A percentile compares a stretch with the other conserved stretches of the same genome.
phyloP scores from a whole-genome alignment of 78 protist species.

The slime mould (Dictyostelium discoideum) region DNA sequence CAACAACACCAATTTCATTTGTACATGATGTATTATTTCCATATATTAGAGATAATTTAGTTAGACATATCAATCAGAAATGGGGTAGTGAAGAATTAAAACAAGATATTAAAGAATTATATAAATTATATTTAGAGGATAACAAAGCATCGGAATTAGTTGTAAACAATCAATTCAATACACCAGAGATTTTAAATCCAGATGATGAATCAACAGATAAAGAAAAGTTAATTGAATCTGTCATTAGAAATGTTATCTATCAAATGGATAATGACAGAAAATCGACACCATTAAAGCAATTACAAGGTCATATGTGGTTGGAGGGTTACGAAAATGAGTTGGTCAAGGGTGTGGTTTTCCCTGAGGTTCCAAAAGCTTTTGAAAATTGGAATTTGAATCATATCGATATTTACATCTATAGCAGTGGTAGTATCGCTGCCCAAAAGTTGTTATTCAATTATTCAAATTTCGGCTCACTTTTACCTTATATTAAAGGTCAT shows the following conservation, averaged over 20 bases:
- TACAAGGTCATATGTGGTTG: slow-evolving; percentile 93
- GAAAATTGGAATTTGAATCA: slow-evolving; percentile 27
- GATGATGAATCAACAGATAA: not conserved
- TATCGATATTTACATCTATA: slow-evolving; percentile 82
- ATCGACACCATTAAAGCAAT: slow-evolving; percentile 85
- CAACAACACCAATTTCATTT: slow-evolving; percentile 93
- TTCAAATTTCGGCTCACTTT: slow-evolving; percentile 63
- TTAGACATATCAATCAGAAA: not conserved
- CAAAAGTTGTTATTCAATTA: slow-evolving; percentile 88
- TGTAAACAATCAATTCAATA: not conserved
- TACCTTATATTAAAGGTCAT: slow-evolving; percentile 74
- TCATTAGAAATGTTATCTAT: slow-evolving; percentile 8
- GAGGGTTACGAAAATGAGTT: slow-evolving; percentile 82
- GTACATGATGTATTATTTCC: slow-evolving; percentile 91
- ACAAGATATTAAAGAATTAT: slow-evolving; percentile 43
- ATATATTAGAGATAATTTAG: slow-evolving; percentile 57
- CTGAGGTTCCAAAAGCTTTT: slow-evolving; percentile 82
- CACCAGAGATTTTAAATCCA: not conserved
- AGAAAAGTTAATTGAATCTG: not conserved
- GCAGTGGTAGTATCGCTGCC: slow-evolving; percentile 87
- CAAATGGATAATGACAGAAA: slow-evolving; percentile 87
- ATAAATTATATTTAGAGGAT: slow-evolving; percentile 8
- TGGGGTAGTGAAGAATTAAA: slow-evolving; percentile 6
- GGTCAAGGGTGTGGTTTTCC: slow-evolving; percentile 61
- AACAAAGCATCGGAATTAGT: not conserved